Evolutionary conservation across 2,329 filamentous ascomycete genomes (phyloP), one percentile per base, ranked within the genome.

Genomic region (Exophiala sp.): DNA sequence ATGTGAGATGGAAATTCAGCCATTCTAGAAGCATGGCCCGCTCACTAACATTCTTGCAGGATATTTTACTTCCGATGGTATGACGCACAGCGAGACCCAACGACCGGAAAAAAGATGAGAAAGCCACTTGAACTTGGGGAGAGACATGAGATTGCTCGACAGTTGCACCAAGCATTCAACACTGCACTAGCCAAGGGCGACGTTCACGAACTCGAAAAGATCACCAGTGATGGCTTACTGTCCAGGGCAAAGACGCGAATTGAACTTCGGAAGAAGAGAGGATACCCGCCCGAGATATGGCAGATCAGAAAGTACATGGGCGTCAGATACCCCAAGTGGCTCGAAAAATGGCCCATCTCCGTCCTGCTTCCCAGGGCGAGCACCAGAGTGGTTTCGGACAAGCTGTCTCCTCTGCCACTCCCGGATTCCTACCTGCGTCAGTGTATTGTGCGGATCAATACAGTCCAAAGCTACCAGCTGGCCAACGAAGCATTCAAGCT

Each of bases 161-260:
- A 61, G 57, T 62, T 76, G n/a, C 73, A 77, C 50, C 52, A 64
- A 39, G 53, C 62, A 21, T 72, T 77, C 69, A 77, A 76, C 60
- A 66, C 59, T 19, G 65, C 69, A 18, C 73, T 76, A 54, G 73
- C 74, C 19, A 58, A 55, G 18, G 66, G 63, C 48, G 70, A 73
- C 38, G 57, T 69, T 9, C 34, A 53, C 10, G 61, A 62, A 14
- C 44, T 73, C 10, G 60, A 63, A 47, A 60, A 61, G 30, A 64
- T 70, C 46, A 69, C 67, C 59, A 70, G 67, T 51, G 63, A 63
- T 18, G 66, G 68, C 10, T 64, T 73, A 38, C 59, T 61, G 39
- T 63, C 62, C 24, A 61, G 63, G 44, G 65, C 72, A 34, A 57
- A 43, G 27, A 50, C 42, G 32, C 67, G 68, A 46, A 66, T 72